Evolutionary conservation across 2,329 filamentous ascomycete genomes (phyloP).

Genomic region (Blumeria graminis): DNA sequence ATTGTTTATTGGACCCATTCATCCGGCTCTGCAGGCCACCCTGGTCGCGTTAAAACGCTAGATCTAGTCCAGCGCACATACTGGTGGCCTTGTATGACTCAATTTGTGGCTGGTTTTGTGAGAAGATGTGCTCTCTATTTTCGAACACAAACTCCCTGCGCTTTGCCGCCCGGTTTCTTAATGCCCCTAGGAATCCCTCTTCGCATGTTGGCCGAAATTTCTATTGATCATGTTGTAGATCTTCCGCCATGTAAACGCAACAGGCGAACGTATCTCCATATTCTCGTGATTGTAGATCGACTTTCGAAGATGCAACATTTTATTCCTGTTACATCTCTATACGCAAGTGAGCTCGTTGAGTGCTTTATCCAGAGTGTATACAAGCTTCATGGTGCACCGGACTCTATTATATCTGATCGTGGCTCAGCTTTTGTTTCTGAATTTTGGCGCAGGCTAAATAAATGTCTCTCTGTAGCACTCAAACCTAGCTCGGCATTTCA

Average conservation of each 20-base stretch:
- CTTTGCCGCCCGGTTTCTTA: not conserved
- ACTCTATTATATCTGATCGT: too few species aligned
- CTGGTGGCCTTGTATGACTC: not conserved
- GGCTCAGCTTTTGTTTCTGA: too few species aligned
- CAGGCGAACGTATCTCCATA: not conserved
- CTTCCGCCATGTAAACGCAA: not conserved
- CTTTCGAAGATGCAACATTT: not conserved
- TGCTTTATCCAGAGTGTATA: too few species aligned
- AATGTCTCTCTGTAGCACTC: too few species aligned
- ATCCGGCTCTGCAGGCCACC: not conserved
- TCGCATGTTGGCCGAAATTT: not conserved
- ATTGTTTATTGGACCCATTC: not conserved
- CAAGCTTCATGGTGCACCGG: too few species aligned
- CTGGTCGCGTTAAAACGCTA: not conserved
- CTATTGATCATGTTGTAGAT: not conserved
- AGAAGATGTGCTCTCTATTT: not conserved
- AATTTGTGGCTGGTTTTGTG: not conserved
- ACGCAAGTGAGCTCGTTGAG: too few species aligned
- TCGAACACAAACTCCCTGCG: not conserved
- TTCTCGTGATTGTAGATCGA: not conserved
- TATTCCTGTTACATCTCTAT: not conserved
- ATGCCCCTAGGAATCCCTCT: not conserved
- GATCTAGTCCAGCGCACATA: not conserved
- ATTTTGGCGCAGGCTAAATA: too few species aligned
- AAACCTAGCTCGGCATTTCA: too few species aligned